Conservation (phyloP, 805 yeast species). For the Spathaspora boniae region DNA sequence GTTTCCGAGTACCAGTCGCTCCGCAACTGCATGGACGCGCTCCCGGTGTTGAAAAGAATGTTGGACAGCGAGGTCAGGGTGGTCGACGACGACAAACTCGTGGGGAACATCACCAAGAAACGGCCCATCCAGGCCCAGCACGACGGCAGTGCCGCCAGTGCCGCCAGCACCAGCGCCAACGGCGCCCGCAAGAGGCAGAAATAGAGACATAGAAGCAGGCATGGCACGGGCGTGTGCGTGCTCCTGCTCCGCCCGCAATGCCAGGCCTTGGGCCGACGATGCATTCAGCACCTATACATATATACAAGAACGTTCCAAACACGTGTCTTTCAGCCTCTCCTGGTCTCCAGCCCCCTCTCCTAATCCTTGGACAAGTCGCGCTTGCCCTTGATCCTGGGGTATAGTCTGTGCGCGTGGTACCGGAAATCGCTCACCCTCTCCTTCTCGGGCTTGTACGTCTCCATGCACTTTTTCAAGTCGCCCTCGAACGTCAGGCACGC, state of each 20-base stretch:
- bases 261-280: too few relatives aligned
- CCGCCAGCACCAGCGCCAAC: too few relatives aligned
- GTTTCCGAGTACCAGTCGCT: conserved; percentile 55
- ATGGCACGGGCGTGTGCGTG: too few relatives aligned
- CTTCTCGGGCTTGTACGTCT: conserved; percentile 35
- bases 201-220: too few relatives aligned
- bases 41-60: conserved; percentile 17
- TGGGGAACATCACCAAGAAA: conserved; percentile 58
- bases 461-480: conserved; percentile 76
- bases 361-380: too few relatives aligned
- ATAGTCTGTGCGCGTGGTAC: conserved; percentile 54
- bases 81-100: conserved; percentile 57
- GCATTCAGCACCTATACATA: too few relatives aligned
- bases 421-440: conserved; percentile 45
- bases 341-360: background rate
- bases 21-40: conserved; percentile 29
- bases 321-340: background rate
- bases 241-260: too few relatives aligned
- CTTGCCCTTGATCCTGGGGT: conserved; percentile 51
- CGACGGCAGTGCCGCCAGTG: too few relatives aligned
- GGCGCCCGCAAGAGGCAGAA: too few relatives aligned
- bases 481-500: conserved; percentile 62
- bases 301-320: too few relatives aligned
- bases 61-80: conserved; percentile 30
- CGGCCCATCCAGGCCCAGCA: too few relatives aligned